Conservation (phyloP, 1,139 yeast species). For the Oligophagozyma castellii region DNA sequence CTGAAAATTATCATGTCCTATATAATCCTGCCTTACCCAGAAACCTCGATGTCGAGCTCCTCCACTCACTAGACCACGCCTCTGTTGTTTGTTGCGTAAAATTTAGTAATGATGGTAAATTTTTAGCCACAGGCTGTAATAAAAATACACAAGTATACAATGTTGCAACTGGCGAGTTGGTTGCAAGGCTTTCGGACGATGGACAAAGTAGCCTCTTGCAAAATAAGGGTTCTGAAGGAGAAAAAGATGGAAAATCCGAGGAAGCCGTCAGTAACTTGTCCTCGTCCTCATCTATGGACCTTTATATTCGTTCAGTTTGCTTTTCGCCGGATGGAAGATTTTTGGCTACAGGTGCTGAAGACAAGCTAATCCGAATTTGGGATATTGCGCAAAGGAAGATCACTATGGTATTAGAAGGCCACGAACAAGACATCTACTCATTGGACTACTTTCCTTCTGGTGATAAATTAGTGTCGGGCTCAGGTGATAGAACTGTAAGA, state of each 20-base stretch:
- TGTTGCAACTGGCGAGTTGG: constrained; percentile 81
- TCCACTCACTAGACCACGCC: constrained; percentile 81
- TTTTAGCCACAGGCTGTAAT: constrained; percentile 93
- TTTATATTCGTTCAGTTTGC: constrained; percentile 89
- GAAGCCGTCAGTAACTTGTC: background rate
- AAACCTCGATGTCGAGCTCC: constrained; percentile 69
- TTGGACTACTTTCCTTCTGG: constrained; percentile 95
- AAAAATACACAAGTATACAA: constrained; percentile 90
- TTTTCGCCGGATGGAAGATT: constrained; percentile 94
- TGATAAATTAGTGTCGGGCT: constrained; percentile 83
- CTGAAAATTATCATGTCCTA: constrained; percentile 76
- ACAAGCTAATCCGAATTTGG: constrained; percentile 93
- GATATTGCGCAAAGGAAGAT: constrained; percentile 80
- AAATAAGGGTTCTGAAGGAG: background rate
- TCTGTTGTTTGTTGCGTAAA: constrained; percentile 95
- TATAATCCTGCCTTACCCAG: constrained; percentile 80
- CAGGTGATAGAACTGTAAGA: constrained; percentile 93
- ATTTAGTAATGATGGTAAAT: constrained; percentile 85
- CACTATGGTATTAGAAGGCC: constrained; percentile 81
- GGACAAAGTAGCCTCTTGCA: constrained; percentile 16
- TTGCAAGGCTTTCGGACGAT: constrained; percentile 81
- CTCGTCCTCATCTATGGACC: constrained; percentile 30
- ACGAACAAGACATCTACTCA: constrained; percentile 95
- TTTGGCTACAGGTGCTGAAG: constrained; percentile 97
- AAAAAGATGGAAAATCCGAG: background rate